Percentiles rank a stretch among this genome's conserved stretches.
Evolutionary conservation across 2,329 filamentous ascomycete genomes (phyloP).

Genomic region (Cryoendolithus antarcticus): DNA sequence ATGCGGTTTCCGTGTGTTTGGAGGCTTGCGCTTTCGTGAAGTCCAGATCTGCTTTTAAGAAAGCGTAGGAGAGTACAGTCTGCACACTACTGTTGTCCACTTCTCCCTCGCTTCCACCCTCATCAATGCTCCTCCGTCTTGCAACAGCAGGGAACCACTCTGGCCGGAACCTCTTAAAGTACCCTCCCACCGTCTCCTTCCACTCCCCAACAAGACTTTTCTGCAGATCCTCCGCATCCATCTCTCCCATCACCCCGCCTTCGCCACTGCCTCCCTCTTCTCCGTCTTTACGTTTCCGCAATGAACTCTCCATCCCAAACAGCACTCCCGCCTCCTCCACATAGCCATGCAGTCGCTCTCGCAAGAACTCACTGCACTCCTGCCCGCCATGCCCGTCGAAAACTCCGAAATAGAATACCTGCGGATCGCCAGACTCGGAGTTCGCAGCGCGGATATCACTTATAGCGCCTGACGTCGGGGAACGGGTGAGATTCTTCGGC

Average conservation of each 20-base stretch:
- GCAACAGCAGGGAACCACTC: slow-evolving; percentile 45
- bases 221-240: slow-evolving; percentile 57
- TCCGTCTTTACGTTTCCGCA: slow-evolving; percentile 35
- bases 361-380: slow-evolving; percentile 77
- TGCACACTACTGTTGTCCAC: slow-evolving; percentile 49
- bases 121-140: slow-evolving; percentile 1
- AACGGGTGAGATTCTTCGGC: slow-evolving; percentile 49
- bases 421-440: slow-evolving; percentile 73
- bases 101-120: background rate
- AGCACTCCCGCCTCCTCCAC: slow-evolving; percentile 67
- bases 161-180: slow-evolving; percentile 83
- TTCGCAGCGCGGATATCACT: slow-evolving; percentile 43
- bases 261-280: slow-evolving; percentile 25
- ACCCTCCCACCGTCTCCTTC: slow-evolving; percentile 77
- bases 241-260: slow-evolving; percentile 37
- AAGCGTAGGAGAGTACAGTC: slow-evolving; percentile 78
- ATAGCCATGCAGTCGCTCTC: slow-evolving; percentile 75
- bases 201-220: slow-evolving; percentile 61
- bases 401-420: slow-evolving; percentile 93
- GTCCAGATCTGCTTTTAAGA: slow-evolving; percentile 85
- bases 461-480: slow-evolving; percentile 5
- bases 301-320: slow-evolving; percentile 67
- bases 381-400: slow-evolving; percentile 92
- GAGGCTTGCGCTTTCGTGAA: slow-evolving; percentile 82
- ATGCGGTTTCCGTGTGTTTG: slow-evolving; percentile 40